These are phyloP conservation scores for Noccaea caerulescens DNA, from an alignment of 345 rosid genomes.

Conservation along the genomic window DNA sequence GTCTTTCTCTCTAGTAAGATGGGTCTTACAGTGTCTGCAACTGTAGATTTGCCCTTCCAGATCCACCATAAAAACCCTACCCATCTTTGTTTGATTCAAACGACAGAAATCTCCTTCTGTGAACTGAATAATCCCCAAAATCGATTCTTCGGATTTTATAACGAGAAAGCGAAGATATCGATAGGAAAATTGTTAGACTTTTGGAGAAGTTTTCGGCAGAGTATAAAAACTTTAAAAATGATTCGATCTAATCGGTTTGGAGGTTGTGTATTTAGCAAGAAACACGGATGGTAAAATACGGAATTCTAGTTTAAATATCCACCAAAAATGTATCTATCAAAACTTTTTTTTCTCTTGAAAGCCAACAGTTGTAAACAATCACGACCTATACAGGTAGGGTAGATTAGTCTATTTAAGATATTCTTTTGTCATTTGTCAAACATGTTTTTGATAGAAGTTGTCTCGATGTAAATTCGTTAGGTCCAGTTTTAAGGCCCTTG, in stretches of 20 bases:
- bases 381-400: too few relatives aligned
- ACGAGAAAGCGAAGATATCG: constrained; percentile 10
- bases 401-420: constrained; percentile 23
- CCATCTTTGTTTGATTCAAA: constrained; percentile 49
- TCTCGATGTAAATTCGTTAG: neutral
- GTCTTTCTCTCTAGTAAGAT: constrained; percentile 55
- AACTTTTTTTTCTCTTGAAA: too few relatives aligned
- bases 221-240: constrained; percentile 28
- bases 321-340: neutral
- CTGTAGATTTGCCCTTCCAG: constrained; percentile 60
- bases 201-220: constrained; percentile 17
- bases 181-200: constrained; percentile 25
- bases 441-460: constrained; percentile 12
- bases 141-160: constrained; percentile 18
- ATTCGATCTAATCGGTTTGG: constrained; percentile 24
- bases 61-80: constrained; percentile 58
- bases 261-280: constrained; percentile 29
- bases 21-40: constrained; percentile 72
- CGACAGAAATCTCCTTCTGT: neutral
- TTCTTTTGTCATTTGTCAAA: constrained; percentile 27
- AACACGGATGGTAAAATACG: constrained; percentile 5
- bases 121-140: neutral
- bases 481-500: constrained; percentile 19
- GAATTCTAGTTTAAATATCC: constrained; percentile 1
- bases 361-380: too few relatives aligned